These are phyloP conservation scores for Trametes maxima DNA, from an alignment of 768 basidiomycete species.

Conservation along the genomic window DNA sequence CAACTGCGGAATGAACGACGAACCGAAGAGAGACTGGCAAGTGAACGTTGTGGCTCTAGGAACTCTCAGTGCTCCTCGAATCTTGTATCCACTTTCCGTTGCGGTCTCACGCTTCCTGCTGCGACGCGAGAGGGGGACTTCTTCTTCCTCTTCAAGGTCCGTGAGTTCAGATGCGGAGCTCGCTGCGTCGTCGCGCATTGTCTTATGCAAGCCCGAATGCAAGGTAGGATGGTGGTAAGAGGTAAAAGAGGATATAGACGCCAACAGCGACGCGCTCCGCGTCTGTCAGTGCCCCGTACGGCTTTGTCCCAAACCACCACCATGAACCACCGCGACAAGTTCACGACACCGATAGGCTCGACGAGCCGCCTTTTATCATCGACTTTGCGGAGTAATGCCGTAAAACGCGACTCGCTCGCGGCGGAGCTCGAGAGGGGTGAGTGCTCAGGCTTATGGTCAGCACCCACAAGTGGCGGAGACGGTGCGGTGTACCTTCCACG, in stretches of 20 bases:
- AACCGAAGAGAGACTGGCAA: slow-evolving; percentile 38
- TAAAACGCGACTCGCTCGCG: slow-evolving; percentile 66
- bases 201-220: background rate
- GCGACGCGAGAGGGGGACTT: slow-evolving; percentile 10
- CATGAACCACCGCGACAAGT: slow-evolving; percentile 27
- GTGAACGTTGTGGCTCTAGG: slow-evolving; percentile 35
- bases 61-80: slow-evolving; percentile 29
- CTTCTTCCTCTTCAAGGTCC: slow-evolving; percentile 30
- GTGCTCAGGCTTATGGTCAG: slow-evolving; percentile 6
- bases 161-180: slow-evolving; percentile 33
- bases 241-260: slow-evolving; percentile 1
- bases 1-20: background rate
- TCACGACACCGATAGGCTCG: slow-evolving; percentile 27
- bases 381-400: slow-evolving; percentile 34
- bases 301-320: slow-evolving; percentile 6
- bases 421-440: slow-evolving; percentile 69
- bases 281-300: background rate
- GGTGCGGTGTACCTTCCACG: background rate
- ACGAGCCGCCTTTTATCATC: slow-evolving; percentile 24
- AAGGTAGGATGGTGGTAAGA: background rate
- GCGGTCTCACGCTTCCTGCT: slow-evolving; percentile 15
- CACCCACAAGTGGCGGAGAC: no score
- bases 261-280: slow-evolving; percentile 3
- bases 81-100: slow-evolving; percentile 19
- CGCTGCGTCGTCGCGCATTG: slow-evolving; percentile 13